A percentile compares a stretch with the other conserved stretches of the same genome.
Evolutionary conservation across 108 stramenopile species (phyloP).

Genomic region (Cyclotella baltica): DNA sequence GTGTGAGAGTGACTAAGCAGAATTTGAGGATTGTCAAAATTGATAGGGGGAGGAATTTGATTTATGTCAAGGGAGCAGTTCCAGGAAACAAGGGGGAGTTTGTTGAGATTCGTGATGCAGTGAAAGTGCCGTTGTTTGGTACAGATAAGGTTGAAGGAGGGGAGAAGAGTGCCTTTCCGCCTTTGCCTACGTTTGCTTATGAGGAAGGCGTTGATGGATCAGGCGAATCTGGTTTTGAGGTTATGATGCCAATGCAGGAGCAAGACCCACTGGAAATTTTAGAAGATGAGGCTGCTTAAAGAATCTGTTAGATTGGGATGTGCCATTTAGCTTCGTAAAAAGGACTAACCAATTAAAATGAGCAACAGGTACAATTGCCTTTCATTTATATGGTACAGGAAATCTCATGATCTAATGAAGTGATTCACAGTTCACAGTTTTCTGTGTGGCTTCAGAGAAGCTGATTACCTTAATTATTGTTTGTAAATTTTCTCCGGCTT

Average conservation of each 20-base stretch:
- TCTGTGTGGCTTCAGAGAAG: too few species aligned
- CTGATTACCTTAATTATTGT: too few species aligned
- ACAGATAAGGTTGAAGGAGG: constrained; percentile 75
- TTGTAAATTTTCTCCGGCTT: too few species aligned
- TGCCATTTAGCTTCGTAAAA: too few species aligned
- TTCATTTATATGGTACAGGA: too few species aligned
- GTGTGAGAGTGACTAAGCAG: constrained; percentile 85
- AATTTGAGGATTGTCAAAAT: constrained; percentile 91
- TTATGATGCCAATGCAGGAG: constrained; percentile 85
- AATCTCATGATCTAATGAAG: too few species aligned
- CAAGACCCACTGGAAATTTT: constrained; percentile 76
- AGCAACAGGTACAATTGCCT: background rate
- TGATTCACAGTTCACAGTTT: too few species aligned
- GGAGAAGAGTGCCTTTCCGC: constrained; percentile 68
- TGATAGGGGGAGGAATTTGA: constrained; percentile 91
- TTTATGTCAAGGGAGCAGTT: constrained; percentile 92
- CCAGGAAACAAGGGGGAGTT: constrained; percentile 95
- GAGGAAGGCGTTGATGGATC: constrained; percentile 84
- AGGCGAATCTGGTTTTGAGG: constrained; percentile 76
- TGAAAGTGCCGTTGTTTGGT: constrained; percentile 86
- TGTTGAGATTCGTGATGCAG: constrained; percentile 92
- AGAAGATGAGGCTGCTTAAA: constrained; percentile 37
- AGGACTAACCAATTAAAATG: background rate
- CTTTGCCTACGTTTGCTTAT: constrained; percentile 83
- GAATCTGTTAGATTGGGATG: too few species aligned